These are phyloP conservation scores for Penicillium hesseltinei DNA, from an alignment of 2,329 filamentous ascomycete genomes.

Conservation along the genomic window DNA sequence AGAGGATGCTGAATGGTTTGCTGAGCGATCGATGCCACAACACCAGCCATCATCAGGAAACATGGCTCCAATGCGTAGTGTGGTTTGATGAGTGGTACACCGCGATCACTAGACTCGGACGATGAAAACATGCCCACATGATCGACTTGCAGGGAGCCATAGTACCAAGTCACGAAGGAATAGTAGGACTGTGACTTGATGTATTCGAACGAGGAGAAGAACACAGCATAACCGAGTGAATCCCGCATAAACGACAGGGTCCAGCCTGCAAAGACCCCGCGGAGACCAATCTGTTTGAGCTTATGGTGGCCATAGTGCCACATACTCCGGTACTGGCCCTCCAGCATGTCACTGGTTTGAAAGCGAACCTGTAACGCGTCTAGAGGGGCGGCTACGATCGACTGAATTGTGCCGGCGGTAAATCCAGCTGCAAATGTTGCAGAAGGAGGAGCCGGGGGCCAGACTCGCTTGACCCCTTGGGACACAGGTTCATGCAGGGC, in stretches of 20 bases:
- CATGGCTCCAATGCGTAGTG: conserved; percentile 63
- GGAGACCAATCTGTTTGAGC: conserved; percentile 57
- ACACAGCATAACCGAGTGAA: conserved; percentile 59
- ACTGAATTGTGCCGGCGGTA: conserved; percentile 59
- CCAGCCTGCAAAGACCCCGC: conserved; percentile 64
- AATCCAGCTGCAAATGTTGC: conserved; percentile 60
- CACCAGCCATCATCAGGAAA: conserved; percentile 60
- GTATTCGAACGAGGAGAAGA: conserved; percentile 64
- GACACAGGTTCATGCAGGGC: conserved; percentile 57
- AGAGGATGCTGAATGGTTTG: conserved; percentile 60
- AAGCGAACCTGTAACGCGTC: conserved; percentile 64
- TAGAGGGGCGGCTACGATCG: conserved; percentile 61
- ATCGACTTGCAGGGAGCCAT: conserved; percentile 44
- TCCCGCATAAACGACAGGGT: conserved; percentile 60
- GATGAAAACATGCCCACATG: conserved; percentile 31
- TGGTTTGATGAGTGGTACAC: conserved; percentile 53
- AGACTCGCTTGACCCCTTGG: conserved; percentile 56
- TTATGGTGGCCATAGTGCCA: conserved; percentile 63
- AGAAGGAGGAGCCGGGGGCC: conserved; percentile 55
- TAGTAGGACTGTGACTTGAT: conserved; percentile 64
- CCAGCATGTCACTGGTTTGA: conserved; percentile 58
- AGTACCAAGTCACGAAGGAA: conserved; percentile 58
- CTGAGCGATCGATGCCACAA: conserved; percentile 58
- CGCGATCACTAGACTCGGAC: conserved; percentile 28
- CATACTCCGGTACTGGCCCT: conserved; percentile 60